These are phyloP conservation scores for Adansonia madagascariensis DNA, from an alignment of 441 rosid genomes.

Conservation along the genomic window DNA sequence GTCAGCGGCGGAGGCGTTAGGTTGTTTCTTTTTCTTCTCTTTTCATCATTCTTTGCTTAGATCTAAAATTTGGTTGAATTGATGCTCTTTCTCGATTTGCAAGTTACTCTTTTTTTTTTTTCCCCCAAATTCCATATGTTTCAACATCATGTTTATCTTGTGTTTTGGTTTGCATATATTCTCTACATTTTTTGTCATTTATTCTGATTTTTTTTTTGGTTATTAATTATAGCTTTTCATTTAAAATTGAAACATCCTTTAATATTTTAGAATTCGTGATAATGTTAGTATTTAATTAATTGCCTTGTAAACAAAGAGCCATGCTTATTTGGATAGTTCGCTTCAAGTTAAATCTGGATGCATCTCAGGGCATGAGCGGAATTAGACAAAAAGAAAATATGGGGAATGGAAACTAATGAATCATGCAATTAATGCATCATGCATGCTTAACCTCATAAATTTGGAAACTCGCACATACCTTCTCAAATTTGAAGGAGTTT, in stretches of 20 bases:
- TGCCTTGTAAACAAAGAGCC: not conserved
- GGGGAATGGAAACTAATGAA: not conserved
- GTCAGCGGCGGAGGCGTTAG: constrained; percentile 93
- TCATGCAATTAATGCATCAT: not conserved
- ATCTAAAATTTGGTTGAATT: constrained; percentile 20
- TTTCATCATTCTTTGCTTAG: constrained; percentile 8
- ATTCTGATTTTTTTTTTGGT: not conserved
- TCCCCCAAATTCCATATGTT: not conserved
- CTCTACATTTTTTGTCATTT: constrained; percentile 17
- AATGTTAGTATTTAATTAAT: not conserved
- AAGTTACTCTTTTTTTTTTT: not conserved
- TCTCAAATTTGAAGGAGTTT: not conserved
- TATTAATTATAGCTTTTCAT: not conserved
- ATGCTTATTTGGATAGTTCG: not conserved
- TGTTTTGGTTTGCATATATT: not conserved
- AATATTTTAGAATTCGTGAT: not conserved
- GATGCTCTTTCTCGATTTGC: not conserved
- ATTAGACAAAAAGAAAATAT: not conserved
- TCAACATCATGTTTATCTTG: constrained; percentile 15
- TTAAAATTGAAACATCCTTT: not conserved
- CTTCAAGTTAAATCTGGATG: not conserved
- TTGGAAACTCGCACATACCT: constrained; percentile 12
- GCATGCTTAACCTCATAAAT: not conserved
- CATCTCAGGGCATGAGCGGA: not conserved
- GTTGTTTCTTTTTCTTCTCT: constrained; percentile 35